phyloP scores from a whole-genome alignment of 129 eudicot species.

The Helichrysum umbraculigerum region DNA sequence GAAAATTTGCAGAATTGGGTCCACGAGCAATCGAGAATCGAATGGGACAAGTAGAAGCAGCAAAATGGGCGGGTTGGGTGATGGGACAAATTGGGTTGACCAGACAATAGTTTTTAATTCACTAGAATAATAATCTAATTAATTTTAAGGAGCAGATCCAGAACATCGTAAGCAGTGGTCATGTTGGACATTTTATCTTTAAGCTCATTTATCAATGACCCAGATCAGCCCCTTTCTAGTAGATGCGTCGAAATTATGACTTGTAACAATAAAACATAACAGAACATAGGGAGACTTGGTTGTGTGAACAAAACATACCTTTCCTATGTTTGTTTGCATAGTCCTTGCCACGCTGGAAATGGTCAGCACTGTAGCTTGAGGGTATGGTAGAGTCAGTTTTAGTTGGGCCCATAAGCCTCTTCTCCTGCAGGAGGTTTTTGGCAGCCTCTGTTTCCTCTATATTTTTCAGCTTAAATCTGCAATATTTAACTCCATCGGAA shows the following conservation, averaged over 20 bases:
- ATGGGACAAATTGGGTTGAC: too few relatives aligned
- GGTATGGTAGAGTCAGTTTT: slow-evolving; percentile 75
- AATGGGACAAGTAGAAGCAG: too few relatives aligned
- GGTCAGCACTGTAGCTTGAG: slow-evolving; percentile 89
- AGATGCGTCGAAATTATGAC: too few relatives aligned
- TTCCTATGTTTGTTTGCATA: slow-evolving; percentile 82
- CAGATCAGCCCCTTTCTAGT: not conserved
- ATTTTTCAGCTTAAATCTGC: slow-evolving; percentile 84
- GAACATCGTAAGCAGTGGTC: not conserved
- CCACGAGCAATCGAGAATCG: too few relatives aligned
- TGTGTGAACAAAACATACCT: slow-evolving; percentile 49
- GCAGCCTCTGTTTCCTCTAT: slow-evolving; percentile 99
- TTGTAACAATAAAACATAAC: not conserved
- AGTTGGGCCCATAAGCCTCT: slow-evolving; percentile 74
- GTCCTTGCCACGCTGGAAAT: slow-evolving; percentile 94
- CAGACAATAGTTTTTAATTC: too few relatives aligned
- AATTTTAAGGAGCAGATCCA: too few relatives aligned
- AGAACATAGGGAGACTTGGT: not conserved
- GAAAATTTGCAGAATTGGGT: too few relatives aligned
- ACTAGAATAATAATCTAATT: too few relatives aligned
- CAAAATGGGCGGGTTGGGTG: too few relatives aligned
- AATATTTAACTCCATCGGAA: slow-evolving; percentile 14
- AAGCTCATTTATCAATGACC: not conserved
- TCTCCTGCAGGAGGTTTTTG: slow-evolving; percentile 90
- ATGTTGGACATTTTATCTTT: not conserved